Evolutionary conservation across 2,329 filamentous ascomycete genomes (phyloP).

Genomic region (Arachnopeziza araneosa): DNA sequence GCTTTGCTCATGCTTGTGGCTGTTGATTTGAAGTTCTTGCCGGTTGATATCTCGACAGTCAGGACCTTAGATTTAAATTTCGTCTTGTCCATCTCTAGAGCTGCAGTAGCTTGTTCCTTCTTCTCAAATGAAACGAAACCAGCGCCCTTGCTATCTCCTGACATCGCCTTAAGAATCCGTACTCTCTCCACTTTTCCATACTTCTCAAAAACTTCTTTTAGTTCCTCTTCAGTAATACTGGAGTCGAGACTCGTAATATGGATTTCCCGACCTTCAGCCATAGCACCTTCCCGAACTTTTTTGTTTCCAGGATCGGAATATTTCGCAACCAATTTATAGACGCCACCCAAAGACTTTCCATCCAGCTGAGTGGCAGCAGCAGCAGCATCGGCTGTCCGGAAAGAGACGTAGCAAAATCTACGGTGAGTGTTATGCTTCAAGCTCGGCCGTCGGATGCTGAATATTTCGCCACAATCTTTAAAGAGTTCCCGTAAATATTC

Average conservation of each 20-base stretch:
- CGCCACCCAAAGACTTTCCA: conserved; percentile 61
- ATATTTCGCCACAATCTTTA: conserved; percentile 70
- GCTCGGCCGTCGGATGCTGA: conserved; percentile 84
- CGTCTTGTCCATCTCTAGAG: conserved; percentile 63
- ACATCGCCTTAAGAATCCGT: conserved; percentile 62
- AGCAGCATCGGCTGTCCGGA: conserved; percentile 63
- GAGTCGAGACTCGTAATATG: conserved; percentile 67
- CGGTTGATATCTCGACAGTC: conserved; percentile 55
- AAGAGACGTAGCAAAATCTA: conserved; percentile 95
- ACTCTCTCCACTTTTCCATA: conserved; percentile 71
- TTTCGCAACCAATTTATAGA: conserved; percentile 66
- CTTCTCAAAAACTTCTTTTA: conserved; percentile 65
- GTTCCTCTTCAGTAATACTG: conserved; percentile 57
- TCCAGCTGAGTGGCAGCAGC: conserved; percentile 68
- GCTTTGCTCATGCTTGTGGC: conserved; percentile 39
- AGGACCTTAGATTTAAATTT: conserved; percentile 64
- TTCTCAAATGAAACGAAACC: conserved; percentile 74
- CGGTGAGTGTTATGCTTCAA: conserved; percentile 84
- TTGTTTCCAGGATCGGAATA: conserved; percentile 78
- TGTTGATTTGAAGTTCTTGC: conserved; percentile 50
- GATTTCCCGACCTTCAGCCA: conserved; percentile 83
- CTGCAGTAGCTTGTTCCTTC: conserved; percentile 63
- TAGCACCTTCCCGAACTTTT: conserved; percentile 72
- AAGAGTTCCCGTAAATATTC: conserved; percentile 64
- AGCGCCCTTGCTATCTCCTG: conserved; percentile 67